These are phyloP conservation scores for Wickerhamiella domercqiae DNA, from an alignment of 805 yeast genomes.

Conservation along the genomic window DNA sequence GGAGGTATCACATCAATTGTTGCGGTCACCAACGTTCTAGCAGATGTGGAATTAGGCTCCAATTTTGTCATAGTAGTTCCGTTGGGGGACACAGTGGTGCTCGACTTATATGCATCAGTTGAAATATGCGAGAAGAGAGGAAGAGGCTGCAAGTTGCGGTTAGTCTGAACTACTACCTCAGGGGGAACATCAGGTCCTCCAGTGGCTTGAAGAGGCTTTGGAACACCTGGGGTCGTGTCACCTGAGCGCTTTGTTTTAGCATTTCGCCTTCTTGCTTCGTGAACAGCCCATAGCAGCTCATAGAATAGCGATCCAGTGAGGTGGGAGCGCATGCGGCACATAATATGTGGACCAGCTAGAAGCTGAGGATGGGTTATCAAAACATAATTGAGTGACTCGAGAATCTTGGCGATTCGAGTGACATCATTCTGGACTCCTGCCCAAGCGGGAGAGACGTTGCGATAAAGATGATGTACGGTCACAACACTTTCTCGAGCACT, in stretches of 20 bases:
- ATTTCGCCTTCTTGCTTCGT: constrained; percentile 71
- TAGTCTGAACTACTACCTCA: constrained; percentile 3
- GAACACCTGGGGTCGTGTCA: constrained; percentile 7
- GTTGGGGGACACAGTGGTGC: constrained; percentile 75
- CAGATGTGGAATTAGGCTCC: constrained; percentile 42
- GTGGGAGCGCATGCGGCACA: constrained; percentile 81
- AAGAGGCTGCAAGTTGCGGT: constrained; percentile 39
- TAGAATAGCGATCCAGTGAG: constrained; percentile 81
- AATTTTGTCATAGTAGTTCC: constrained; percentile 84
- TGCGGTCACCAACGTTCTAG: too few relatives aligned
- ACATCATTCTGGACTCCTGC: constrained; percentile 79
- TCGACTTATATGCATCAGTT: constrained; percentile 72
- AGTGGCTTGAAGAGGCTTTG: constrained; percentile 11
- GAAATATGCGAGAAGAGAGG: constrained; percentile 87
- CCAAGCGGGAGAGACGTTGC: constrained; percentile 88
- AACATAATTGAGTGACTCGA: constrained; percentile 78
- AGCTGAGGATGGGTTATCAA: constrained; percentile 77
- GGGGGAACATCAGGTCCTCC: constrained; percentile 21
- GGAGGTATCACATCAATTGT: too few relatives aligned
- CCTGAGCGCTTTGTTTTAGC: constrained; percentile 12
- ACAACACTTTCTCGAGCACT: constrained; percentile 88
- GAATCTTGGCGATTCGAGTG: constrained; percentile 76
- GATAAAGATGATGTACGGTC: constrained; percentile 72
- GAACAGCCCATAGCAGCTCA: constrained; percentile 87
- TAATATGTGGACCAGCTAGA: constrained; percentile 59